phyloP scores from a whole-genome alignment of 2,329 filamentous ascomycete species.

The Periconia macrospinosa region DNA sequence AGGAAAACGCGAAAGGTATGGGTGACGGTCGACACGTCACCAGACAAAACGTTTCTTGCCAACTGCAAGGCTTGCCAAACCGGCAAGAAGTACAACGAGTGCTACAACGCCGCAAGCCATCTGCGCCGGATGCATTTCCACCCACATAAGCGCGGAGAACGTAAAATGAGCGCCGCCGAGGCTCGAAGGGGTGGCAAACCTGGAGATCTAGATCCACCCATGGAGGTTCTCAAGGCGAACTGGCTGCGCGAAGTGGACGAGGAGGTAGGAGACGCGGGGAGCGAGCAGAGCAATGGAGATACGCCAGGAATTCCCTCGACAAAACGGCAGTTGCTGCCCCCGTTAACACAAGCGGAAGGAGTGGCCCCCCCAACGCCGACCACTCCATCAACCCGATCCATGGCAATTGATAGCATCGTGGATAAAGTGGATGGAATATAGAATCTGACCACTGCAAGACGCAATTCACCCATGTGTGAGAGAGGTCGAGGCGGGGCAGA shows the following conservation, averaged over 20 bases:
- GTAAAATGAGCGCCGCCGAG: slow-evolving; percentile 59
- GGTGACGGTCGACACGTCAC: slow-evolving; percentile 64
- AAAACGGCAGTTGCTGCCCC: slow-evolving; percentile 19
- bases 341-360: slow-evolving; percentile 24
- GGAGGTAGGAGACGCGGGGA: slow-evolving; percentile 28
- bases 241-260: slow-evolving; percentile 63
- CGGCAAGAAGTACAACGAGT: slow-evolving; percentile 80
- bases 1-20: slow-evolving; percentile 61
- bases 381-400: slow-evolving; percentile 40
- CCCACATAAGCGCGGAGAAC: slow-evolving; percentile 58
- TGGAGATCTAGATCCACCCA: slow-evolving; percentile 57
- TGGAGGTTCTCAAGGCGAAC: slow-evolving; percentile 60
- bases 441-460: slow-evolving; percentile 8
- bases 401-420: slow-evolving; percentile 45
- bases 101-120: slow-evolving; percentile 93
- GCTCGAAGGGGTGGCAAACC: slow-evolving; percentile 63
- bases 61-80: slow-evolving; percentile 82
- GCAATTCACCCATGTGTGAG: not conserved
- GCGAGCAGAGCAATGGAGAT: slow-evolving; percentile 16
- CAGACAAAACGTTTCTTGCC: slow-evolving; percentile 65
- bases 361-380: slow-evolving; percentile 41
- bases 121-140: slow-evolving; percentile 87
- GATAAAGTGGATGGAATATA: slow-evolving; percentile 41
- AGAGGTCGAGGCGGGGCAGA: not conserved
- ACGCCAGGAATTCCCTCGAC: slow-evolving; percentile 19